A percentile compares a stretch with the other conserved stretches of the same genome.
phyloP scores from a whole-genome alignment of 2,329 filamentous ascomycete species.

The Kalmusia sp. region DNA sequence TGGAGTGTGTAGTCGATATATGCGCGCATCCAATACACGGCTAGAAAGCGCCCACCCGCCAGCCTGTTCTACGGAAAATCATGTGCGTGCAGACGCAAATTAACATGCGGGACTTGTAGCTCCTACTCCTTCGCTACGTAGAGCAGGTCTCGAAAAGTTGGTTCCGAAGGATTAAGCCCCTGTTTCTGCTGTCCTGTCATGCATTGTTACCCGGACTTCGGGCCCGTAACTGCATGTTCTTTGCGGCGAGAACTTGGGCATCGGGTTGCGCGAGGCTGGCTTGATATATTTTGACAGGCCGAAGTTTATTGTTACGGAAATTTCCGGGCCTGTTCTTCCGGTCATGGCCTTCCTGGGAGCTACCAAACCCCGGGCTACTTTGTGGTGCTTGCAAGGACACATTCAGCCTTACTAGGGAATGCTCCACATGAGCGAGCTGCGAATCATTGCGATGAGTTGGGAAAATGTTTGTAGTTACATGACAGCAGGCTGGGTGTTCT shows the following conservation, averaged over 20 bases:
- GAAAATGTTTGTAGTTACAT: too few relatives aligned
- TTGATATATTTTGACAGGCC: not conserved
- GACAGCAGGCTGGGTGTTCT: too few relatives aligned
- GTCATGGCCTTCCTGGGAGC: too few relatives aligned
- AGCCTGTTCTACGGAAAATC: too few relatives aligned
- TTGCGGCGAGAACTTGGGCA: not conserved
- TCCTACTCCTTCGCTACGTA: not conserved
- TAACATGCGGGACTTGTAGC: not conserved
- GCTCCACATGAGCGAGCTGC: too few relatives aligned
- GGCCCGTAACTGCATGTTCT: not conserved
- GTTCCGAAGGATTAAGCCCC: not conserved
- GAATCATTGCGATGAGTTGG: too few relatives aligned
- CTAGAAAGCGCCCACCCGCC: not conserved
- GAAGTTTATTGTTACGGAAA: not conserved
- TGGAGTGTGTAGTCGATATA: not conserved
- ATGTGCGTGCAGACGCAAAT: not conserved
- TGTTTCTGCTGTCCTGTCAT: not conserved
- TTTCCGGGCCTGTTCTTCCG: not conserved
- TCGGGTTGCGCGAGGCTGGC: not conserved
- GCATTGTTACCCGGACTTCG: slow-evolving; percentile 4
- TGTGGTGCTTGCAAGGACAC: too few relatives aligned
- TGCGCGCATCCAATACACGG: not conserved
- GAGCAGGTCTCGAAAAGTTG: not conserved
- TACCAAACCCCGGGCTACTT: too few relatives aligned
- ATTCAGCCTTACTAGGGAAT: too few relatives aligned